Conservation (phyloP, 1,284 basidiomycete species). For the Gymnopus androsaceus region DNA sequence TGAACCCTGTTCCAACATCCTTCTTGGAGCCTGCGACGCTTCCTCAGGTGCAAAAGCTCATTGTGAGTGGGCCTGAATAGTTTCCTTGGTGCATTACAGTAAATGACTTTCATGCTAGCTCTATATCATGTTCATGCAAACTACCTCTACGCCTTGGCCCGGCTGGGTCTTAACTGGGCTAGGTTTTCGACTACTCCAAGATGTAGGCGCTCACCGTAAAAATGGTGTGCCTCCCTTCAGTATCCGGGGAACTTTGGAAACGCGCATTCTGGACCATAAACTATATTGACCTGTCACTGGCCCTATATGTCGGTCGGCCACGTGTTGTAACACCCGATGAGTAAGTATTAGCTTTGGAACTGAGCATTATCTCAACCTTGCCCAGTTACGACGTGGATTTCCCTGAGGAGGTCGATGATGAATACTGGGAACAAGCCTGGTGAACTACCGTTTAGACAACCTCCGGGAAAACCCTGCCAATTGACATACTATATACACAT, state of each 20-base stretch:
- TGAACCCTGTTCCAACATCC: constrained; percentile 44
- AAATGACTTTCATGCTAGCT: constrained; percentile 22
- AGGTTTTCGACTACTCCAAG: constrained; percentile 54
- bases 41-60: constrained; percentile 55
- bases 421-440: constrained; percentile 13
- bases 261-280: constrained; percentile 58
- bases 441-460: constrained; percentile 11
- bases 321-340: neutral
- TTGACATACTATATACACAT: constrained; percentile 1
- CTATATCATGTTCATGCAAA: constrained; percentile 36
- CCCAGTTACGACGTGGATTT: constrained; percentile 11
- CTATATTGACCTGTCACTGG: constrained; percentile 21
- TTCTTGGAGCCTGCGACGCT: constrained; percentile 49
- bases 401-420: constrained; percentile 14
- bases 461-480: neutral
- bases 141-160: constrained; percentile 53
- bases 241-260: constrained; percentile 58
- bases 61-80: constrained; percentile 25
- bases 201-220: constrained; percentile 50
- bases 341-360: neutral
- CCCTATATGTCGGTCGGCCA: constrained; percentile 10
- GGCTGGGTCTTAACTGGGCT: constrained; percentile 58
- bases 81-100: too few relatives aligned
- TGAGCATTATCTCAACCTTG: neutral
- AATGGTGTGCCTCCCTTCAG: constrained; percentile 21